Evolutionary conservation across 2,329 filamentous ascomycete species (phyloP).

Genomic region (Pseudogymnoascus pannorum): DNA sequence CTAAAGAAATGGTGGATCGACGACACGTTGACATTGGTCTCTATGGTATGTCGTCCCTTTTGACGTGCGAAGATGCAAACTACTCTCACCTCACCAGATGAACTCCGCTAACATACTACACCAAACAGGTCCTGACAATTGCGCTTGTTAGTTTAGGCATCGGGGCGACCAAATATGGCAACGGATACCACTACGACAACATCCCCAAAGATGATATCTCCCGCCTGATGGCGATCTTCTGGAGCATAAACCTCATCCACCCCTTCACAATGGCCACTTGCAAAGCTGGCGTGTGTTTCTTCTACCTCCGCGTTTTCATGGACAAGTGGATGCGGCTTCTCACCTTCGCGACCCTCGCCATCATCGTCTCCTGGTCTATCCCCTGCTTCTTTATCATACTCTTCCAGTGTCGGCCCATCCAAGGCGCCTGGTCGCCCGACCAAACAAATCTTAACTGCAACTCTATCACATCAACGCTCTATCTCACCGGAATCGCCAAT

Average conservation of each 20-base stretch:
- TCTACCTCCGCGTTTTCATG: conserved; percentile 50
- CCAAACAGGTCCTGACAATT: neutral
- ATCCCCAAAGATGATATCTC: neutral
- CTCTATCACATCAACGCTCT: conserved; percentile 42
- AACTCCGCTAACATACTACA: neutral
- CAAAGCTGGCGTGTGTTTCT: conserved; percentile 46
- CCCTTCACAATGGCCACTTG: conserved; percentile 39
- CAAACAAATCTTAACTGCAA: conserved; percentile 38
- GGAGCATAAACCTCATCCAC: conserved; percentile 36
- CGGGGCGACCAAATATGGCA: neutral
- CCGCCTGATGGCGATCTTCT: conserved; percentile 27
- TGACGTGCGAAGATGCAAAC: neutral
- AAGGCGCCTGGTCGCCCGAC: conserved; percentile 50
- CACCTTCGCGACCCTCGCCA: neutral
- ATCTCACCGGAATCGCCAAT: conserved; percentile 45
- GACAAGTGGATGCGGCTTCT: conserved; percentile 11
- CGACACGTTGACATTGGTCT: neutral
- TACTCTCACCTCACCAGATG: neutral
- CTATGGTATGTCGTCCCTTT: neutral
- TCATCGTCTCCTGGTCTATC: conserved; percentile 5
- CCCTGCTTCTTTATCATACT: conserved; percentile 27
- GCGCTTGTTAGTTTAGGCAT: neutral
- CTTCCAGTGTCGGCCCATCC: conserved; percentile 46
- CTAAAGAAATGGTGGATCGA: conserved; percentile 4
- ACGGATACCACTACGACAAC: neutral